Conservation (phyloP, 139 green algal species). For the Closterium sp. region DNA sequence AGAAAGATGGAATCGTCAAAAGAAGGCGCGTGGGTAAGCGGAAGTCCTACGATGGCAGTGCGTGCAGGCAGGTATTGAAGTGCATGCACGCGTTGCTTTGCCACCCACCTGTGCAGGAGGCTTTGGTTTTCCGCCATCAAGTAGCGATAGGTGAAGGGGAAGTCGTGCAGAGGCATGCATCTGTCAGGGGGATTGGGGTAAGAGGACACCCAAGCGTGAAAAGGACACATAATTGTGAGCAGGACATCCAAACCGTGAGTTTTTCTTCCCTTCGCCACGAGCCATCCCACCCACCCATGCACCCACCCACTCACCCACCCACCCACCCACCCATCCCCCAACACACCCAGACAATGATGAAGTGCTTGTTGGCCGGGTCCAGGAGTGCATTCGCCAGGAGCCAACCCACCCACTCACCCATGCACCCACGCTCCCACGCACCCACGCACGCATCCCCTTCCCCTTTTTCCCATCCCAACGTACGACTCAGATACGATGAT, state of each 20-base stretch:
- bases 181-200: not conserved
- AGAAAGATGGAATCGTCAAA: too few species aligned
- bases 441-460: not conserved
- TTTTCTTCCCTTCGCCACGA: not conserved
- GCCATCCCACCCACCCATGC: not conserved
- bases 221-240: too few species aligned
- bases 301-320: not conserved
- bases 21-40: too few species aligned
- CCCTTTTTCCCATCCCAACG: not conserved
- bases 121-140: not conserved
- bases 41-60: too few species aligned
- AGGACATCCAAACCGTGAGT: not conserved
- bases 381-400: not conserved
- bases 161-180: conserved; percentile 8
- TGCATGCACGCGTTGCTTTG: too few species aligned
- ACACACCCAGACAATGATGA: not conserved
- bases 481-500: not conserved
- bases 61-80: too few species aligned
- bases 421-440: not conserved
- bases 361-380: not conserved
- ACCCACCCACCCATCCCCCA: too few species aligned
- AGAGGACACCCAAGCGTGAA: too few species aligned
- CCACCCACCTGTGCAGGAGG: conserved; percentile 8
- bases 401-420: not conserved
- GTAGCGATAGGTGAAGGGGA: conserved; percentile 18